Evolutionary conservation across 2,329 filamentous ascomycete genomes (phyloP), one percentile per base, ranked within the genome.

Genomic region (Exophiala xenobiotica): DNA sequence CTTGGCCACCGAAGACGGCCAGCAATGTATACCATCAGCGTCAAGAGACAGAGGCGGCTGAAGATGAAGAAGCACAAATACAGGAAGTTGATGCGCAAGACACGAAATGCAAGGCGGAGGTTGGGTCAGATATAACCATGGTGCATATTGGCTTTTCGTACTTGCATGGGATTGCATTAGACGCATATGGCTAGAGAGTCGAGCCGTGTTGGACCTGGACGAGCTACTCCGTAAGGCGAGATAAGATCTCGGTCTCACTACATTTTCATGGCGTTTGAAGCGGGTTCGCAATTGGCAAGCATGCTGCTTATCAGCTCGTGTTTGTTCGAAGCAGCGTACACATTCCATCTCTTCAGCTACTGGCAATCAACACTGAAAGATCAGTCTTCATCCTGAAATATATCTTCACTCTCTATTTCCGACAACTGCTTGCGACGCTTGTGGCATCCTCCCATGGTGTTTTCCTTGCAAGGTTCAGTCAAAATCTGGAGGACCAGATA

Each of bases 51-150:
- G 73, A 80, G 90, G 67, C 95, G 93, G 76, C 76, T 96, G 67
- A 96, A 90, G 83, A 99, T 99, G 91, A 99, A 99, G 88, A 99
- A 97, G 83, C 92, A 97, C 82, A 99, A 99, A 85, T 96, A 96
- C 74, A 97, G 96, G 90, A 99, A 99, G 83, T 78, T 97, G 62
- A 90, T 96, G 88, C 88, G 87, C 79, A 82, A 84, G 72, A 96
- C 92, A 66, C 83, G 92, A 70, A 92, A 89, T 68, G 72, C 90
- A 76, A 86, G 92, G 68, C 84, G 90, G 68, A 95, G 91, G 77
- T 77, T 93, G 65, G 89, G 87, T 65, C 81, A 84, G 66, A 57
- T 62, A 42, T 62, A 47, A 56, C 38, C 29, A 12, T 45, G 8
- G 42, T 26, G 29, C 29, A 33, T 11, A 14, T 33, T 33, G 11